Base-by-base conservation (phyloP, 805 yeast species). In the Wickerhamiella kurtzmanii region DNA sequence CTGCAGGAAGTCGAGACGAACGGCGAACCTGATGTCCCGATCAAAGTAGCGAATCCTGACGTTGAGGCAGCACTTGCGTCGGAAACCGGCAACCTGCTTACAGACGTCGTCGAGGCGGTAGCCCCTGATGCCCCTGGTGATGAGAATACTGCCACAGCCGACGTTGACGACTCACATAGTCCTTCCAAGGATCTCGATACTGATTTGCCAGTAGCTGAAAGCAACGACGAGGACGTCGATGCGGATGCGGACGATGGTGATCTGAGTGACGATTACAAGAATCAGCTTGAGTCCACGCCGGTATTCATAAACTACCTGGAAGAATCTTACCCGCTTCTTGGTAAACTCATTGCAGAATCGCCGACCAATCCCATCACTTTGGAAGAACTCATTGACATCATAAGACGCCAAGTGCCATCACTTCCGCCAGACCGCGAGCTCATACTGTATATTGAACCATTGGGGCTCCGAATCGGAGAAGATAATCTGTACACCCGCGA, bases 401-500 rank as follows among this genome's bases (percentile, higher is more conserved):
- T 48, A 5, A 45, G 56, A 9, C n/a, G 19, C 11, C 44, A 48
- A n/a, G 47, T 44, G 15, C 48, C 51, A 8, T 48, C 44, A 18
- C 28, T 45, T 4, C 39, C 25, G 5, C 22, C 18, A 19, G 41
- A 38, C 15, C 37, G 37, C 21, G 61, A 57, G 52, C 43, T 56
- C 21, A 46, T 52, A 3, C 46, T 59, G 36, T 35, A 44, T 3
- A 48, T 58, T 22, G 46, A 50, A 2, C 57, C 52, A 36, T 48
- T 59, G 18, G 58, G 49, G 2, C 53, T 60, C 13, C 38, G 16
- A 13, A 28, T 60, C 13, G 55, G 57, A 8, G 63, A 58, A 47
- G 63, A 60, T 38, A 60, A 58, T 37, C 38, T 52, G 25, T 58
- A 56, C 50, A 39, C 52, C 40, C 44, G 44, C 11, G 60, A 58